A percentile compares a stretch with the other conserved stretches of the same genome.
Conservation (phyloP, 768 basidiomycete species). For the Calvatia gigantea region DNA sequence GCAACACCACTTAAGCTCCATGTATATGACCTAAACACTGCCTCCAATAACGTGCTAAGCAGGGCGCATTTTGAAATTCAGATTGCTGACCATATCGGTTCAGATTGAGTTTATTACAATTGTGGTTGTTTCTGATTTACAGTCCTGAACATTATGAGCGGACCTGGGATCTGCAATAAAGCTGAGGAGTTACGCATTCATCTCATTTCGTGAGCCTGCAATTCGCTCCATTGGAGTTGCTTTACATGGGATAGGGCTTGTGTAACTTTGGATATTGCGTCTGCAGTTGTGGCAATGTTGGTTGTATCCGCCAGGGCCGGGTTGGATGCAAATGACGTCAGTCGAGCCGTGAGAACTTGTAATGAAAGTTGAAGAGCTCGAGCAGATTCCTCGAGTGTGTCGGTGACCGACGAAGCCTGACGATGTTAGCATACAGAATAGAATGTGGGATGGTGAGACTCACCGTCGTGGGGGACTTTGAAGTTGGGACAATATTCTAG, state of each 20-base stretch:
- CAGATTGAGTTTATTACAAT: not conserved
- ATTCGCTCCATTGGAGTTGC: constrained; percentile 50
- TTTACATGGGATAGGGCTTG: constrained; percentile 60
- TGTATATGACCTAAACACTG: not conserved
- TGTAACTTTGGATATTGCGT: constrained; percentile 63
- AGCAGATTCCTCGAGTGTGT: constrained; percentile 23
- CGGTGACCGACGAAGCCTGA: not conserved
- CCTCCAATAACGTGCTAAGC: constrained; percentile 4
- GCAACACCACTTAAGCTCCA: constrained; percentile 10
- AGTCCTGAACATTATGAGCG: too few species aligned
- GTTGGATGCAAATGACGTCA: constrained; percentile 41
- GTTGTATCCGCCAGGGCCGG: constrained; percentile 38
- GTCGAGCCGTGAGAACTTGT: constrained; percentile 44
- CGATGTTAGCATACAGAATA: not conserved
- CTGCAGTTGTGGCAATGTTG: constrained; percentile 57
- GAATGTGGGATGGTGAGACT: not conserved
- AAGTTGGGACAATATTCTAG: not conserved
- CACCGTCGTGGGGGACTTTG: not conserved
- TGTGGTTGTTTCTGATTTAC: not conserved
- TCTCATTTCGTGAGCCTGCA: constrained; percentile 15
- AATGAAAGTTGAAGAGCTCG: constrained; percentile 53
- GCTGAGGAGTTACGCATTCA: not conserved
- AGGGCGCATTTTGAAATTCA: not conserved
- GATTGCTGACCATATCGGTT: not conserved
- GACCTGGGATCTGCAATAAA: too few species aligned